phyloP scores from a whole-genome alignment of 2,329 filamentous ascomycete genomes.

The Trichoderma harzianum region DNA sequence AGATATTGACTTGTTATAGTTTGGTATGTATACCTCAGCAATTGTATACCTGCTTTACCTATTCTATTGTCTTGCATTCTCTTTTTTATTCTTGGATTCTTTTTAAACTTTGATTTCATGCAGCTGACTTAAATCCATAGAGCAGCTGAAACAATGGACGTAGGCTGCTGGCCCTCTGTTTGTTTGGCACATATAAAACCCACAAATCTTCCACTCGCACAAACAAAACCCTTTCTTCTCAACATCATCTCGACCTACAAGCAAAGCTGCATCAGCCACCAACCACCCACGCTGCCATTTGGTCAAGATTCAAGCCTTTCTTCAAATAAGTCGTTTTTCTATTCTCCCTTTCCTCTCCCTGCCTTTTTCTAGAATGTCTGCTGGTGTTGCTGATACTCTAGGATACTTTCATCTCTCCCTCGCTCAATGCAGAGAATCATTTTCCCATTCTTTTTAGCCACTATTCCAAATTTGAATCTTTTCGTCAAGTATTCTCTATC shows the following conservation, averaged over 20 bases:
- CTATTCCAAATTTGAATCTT: background rate
- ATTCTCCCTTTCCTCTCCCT: background rate
- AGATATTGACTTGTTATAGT: background rate
- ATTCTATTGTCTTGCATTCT: background rate
- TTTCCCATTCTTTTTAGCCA: background rate
- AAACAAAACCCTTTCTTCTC: background rate
- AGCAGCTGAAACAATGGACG: background rate
- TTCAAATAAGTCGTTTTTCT: background rate
- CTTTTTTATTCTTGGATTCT: background rate
- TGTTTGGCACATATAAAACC: background rate
- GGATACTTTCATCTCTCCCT: background rate
- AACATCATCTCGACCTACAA: too few relatives aligned
- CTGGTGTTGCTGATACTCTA: background rate
- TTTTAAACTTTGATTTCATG: background rate
- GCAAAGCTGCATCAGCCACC: background rate
- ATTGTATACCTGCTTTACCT: background rate
- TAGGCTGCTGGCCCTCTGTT: background rate
- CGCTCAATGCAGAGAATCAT: background rate
- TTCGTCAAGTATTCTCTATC: background rate
- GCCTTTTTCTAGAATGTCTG: background rate
- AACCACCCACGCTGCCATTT: background rate
- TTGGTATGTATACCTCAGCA: background rate
- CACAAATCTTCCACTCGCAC: background rate
- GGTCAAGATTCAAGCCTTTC: background rate
- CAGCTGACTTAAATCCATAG: background rate